Conservation (phyloP, 805 yeast species). For the Priceomyces medius region DNA sequence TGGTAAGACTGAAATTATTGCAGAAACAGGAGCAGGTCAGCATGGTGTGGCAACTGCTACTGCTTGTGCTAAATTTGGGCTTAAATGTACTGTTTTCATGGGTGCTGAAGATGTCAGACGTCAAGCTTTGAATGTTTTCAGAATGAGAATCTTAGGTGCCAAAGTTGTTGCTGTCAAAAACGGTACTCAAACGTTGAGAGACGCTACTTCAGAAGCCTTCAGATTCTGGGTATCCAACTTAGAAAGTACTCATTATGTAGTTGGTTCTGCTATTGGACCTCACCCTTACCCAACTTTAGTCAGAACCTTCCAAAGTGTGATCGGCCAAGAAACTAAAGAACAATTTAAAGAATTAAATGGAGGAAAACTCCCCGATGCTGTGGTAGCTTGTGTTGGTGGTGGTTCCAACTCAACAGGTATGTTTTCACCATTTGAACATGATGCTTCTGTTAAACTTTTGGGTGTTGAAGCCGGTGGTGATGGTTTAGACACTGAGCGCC, state of each 20-base stretch:
- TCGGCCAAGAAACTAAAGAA: constrained; percentile 91
- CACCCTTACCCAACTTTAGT: constrained; percentile 98
- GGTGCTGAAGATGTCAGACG: constrained; percentile 99
- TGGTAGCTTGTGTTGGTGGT: constrained; percentile 99
- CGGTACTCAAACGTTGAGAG: constrained; percentile 95
- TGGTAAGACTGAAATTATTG: constrained; percentile 75
- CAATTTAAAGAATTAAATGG: constrained; percentile 78
- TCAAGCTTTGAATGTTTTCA: constrained; percentile 95
- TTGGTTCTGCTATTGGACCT: constrained; percentile 98
- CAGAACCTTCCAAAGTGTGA: constrained; percentile 96
- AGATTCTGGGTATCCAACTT: constrained; percentile 92
- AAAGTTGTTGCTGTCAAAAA: constrained; percentile 88
- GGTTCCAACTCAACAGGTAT: constrained; percentile 97
- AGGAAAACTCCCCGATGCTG: constrained; percentile 86
- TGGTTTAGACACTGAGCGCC: constrained; percentile 84
- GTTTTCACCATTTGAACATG: constrained; percentile 91
- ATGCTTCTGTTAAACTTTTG: constrained; percentile 68
- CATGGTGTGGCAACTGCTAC: constrained; percentile 94
- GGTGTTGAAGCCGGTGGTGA: constrained; percentile 99
- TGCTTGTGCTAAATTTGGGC: constrained; percentile 89
- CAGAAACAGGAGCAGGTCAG: constrained; percentile 93
- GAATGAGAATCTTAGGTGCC: constrained; percentile 97
- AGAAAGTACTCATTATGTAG: constrained; percentile 86
- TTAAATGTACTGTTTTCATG: constrained; percentile 93
- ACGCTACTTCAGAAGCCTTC: constrained; percentile 97